Evolutionary conservation across 345 rosid genomes (phyloP).

Genomic region (Kernera saxatilis): DNA sequence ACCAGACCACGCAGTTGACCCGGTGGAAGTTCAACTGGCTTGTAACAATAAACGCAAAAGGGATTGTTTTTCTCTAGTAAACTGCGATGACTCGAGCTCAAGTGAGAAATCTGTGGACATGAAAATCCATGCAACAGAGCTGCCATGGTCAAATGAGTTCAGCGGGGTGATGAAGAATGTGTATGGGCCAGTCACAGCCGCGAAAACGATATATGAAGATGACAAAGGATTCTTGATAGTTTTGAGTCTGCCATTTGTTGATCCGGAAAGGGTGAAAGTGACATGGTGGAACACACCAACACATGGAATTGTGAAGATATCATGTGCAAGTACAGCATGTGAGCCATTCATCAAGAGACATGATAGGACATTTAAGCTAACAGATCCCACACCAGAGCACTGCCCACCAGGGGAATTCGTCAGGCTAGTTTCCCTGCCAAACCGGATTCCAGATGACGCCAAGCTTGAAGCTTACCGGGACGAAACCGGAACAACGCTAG

Average conservation of each 20-base stretch:
- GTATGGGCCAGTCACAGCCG: constrained; percentile 75
- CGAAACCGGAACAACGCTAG: constrained; percentile 67
- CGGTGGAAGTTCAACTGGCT: constrained; percentile 34
- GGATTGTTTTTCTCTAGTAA: constrained; percentile 41
- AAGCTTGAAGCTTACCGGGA: constrained; percentile 73
- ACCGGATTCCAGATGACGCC: constrained; percentile 85
- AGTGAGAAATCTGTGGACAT: constrained; percentile 45
- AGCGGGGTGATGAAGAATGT: constrained; percentile 72
- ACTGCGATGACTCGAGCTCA: constrained; percentile 45
- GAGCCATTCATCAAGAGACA: constrained; percentile 72
- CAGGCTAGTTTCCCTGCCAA: constrained; percentile 66
- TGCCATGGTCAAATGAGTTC: constrained; percentile 53
- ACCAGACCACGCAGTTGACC: constrained; percentile 42
- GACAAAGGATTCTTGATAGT: constrained; percentile 67
- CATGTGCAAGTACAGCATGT: constrained; percentile 68
- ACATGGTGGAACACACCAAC: constrained; percentile 72
- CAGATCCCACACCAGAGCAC: constrained; percentile 88
- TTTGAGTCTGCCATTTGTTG: constrained; percentile 71
- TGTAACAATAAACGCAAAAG: constrained; percentile 48
- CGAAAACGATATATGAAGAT: constrained; percentile 78
- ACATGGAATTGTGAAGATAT: constrained; percentile 79
- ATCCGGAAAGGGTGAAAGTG: constrained; percentile 79
- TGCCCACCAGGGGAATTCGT: constrained; percentile 90
- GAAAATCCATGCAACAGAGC: constrained; percentile 44
- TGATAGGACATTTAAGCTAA: constrained; percentile 82